phyloP scores from a whole-genome alignment of 345 rosid genomes.

The Atalantia buxifolia region DNA sequence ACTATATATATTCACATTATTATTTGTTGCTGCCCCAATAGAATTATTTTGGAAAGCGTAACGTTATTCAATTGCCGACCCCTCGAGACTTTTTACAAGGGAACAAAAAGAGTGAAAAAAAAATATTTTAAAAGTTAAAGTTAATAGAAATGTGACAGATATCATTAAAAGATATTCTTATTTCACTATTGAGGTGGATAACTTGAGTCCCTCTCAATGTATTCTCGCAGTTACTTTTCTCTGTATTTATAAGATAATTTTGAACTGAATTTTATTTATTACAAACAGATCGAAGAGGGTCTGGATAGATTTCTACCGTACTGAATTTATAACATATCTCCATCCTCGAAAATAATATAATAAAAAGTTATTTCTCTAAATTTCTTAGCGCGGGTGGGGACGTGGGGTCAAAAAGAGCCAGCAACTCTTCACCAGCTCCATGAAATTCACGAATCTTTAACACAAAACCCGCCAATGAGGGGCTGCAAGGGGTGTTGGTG shows the following conservation, averaged over 20 bases:
- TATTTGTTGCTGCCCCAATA: background rate
- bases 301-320: too few relatives aligned
- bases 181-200: too few relatives aligned
- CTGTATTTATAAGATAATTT: too few relatives aligned
- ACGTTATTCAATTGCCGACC: background rate
- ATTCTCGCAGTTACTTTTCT: too few relatives aligned
- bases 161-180: too few relatives aligned
- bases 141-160: too few relatives aligned
- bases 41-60: background rate
- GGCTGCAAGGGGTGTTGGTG: background rate
- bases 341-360: background rate
- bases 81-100: background rate
- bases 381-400: background rate
- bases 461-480: background rate
- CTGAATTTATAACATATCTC: too few relatives aligned
- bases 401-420: constrained; percentile 5
- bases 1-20: too few relatives aligned
- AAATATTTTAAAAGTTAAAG: too few relatives aligned
- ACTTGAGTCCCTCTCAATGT: background rate
- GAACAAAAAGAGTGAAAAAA: background rate
- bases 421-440: constrained; percentile 6
- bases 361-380: background rate
- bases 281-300: too few relatives aligned
- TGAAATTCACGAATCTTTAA: background rate
- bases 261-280: too few relatives aligned